phyloP scores from a whole-genome alignment of 805 yeast genomes.

The Zygoascus biomembranicola region DNA sequence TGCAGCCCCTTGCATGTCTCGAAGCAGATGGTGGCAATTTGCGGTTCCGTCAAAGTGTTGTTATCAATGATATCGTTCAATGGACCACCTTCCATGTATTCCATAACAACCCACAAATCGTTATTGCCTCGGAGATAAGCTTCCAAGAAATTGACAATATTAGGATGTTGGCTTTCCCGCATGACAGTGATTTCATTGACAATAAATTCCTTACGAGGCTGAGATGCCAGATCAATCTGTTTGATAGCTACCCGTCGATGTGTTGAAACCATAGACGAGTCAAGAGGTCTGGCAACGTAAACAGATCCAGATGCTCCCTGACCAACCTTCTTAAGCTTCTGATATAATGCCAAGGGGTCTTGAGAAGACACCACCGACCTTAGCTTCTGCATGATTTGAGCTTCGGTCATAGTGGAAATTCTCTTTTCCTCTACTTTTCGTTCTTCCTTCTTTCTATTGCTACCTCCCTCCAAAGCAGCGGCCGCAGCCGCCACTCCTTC shows the following conservation, averaged over 20 bases:
- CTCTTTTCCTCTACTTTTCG: conserved; percentile 55
- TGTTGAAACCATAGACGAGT: conserved; percentile 24
- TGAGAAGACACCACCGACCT: conserved; percentile 71
- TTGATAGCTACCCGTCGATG: conserved; percentile 72
- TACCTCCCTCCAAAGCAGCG: conserved; percentile 18
- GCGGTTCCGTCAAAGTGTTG: conserved; percentile 82
- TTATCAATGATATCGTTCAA: conserved; percentile 93
- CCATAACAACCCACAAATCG: conserved; percentile 93
- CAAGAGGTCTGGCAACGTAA: conserved; percentile 68
- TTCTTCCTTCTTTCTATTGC: conserved; percentile 29
- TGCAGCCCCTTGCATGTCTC: conserved; percentile 82
- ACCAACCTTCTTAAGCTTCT: conserved; percentile 68
- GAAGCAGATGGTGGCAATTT: conserved; percentile 89
- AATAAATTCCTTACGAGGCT: conserved; percentile 91
- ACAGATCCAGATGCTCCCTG: conserved; percentile 99
- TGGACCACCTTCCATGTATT: conserved; percentile 98
- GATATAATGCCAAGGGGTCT: conserved; percentile 68
- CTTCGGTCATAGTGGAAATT: conserved; percentile 65
- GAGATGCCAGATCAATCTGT: conserved; percentile 91
- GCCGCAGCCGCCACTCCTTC: conserved; percentile 39
- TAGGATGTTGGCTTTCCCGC: conserved; percentile 84
- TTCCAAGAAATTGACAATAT: conserved; percentile 90
- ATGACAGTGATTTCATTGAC: conserved; percentile 93
- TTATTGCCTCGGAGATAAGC: conserved; percentile 58
- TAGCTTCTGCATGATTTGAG: conserved; percentile 74